Evolutionary conservation across 352 stramenopile genomes (phyloP).

Genomic region (Phytophthora crassamura): DNA sequence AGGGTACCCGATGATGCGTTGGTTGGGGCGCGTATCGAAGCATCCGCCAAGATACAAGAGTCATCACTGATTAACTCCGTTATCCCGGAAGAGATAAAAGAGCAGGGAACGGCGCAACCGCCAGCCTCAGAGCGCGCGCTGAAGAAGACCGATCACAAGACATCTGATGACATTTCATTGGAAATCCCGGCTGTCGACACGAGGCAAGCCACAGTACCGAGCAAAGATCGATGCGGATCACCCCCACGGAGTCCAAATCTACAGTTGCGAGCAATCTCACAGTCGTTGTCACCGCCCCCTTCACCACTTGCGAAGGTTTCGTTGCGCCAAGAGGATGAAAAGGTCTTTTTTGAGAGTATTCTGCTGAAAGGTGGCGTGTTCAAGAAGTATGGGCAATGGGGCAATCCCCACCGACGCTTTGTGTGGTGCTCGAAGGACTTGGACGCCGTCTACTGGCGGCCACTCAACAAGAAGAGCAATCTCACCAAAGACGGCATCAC

Average conservation of each 20-base stretch:
- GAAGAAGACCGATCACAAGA: conserved; percentile 8
- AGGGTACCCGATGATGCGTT: not conserved
- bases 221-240: conserved; percentile 7
- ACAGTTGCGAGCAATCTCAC: conserved; percentile 13
- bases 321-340: conserved; percentile 47
- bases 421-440: conserved; percentile 79
- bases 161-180: not conserved
- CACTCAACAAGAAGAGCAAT: conserved; percentile 72
- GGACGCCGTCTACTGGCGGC: conserved; percentile 68
- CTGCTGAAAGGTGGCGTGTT: conserved; percentile 74
- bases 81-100: conserved; percentile 2
- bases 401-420: conserved; percentile 74
- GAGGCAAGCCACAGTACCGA: conserved; percentile 24
- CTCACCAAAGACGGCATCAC: conserved; percentile 64
- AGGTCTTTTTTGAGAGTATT: conserved; percentile 60
- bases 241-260: conserved; percentile 26
- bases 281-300: conserved; percentile 6
- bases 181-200: conserved; percentile 23
- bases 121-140: not conserved
- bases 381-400: conserved; percentile 82
- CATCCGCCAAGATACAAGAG: not conserved
- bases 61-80: not conserved
- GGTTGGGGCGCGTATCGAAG: not conserved
- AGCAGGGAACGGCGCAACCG: conserved; percentile 6
- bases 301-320: conserved; percentile 14